These are phyloP conservation scores for Aureobasidium subglaciale DNA, from an alignment of 2,329 filamentous ascomycete genomes.

Conservation along the genomic window DNA sequence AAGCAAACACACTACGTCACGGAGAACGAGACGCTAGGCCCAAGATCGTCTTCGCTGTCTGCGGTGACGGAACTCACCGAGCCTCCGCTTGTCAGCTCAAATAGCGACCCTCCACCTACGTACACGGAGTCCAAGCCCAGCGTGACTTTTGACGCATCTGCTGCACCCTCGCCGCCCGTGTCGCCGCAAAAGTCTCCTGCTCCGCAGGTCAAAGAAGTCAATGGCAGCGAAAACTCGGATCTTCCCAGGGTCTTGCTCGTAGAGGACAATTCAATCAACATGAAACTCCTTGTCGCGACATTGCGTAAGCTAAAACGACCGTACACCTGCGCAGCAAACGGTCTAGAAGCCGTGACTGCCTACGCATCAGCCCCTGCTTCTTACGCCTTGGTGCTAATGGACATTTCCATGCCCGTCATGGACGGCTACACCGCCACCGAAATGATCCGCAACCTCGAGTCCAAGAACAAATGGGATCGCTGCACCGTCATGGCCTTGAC, in stretches of 20 bases:
- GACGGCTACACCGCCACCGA: constrained; percentile 27
- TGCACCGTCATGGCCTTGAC: constrained; percentile 26
- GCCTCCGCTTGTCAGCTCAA: not conserved
- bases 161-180: not conserved
- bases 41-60: not conserved
- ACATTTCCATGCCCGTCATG: constrained; percentile 31
- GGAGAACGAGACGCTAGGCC: not conserved
- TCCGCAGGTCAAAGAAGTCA: not conserved
- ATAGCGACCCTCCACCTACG: not conserved
- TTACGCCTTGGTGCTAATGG: constrained; percentile 46
- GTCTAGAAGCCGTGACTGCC: constrained; percentile 40
- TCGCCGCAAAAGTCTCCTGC: not conserved
- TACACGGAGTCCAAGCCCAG: not conserved
- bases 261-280: constrained; percentile 30
- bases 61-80: not conserved
- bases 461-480: constrained; percentile 15
- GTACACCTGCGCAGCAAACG: constrained; percentile 34
- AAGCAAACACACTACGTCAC: not conserved
- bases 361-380: constrained; percentile 29
- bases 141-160: not conserved
- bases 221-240: not conserved
- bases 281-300: constrained; percentile 23
- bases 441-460: constrained; percentile 25
- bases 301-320: constrained; percentile 19
- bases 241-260: constrained; percentile 23